Percentiles rank a stretch among this genome's conserved stretches.
Evolutionary conservation across 2,329 filamentous ascomycete genomes (phyloP).

Genomic region (Fusarium scirpi): DNA sequence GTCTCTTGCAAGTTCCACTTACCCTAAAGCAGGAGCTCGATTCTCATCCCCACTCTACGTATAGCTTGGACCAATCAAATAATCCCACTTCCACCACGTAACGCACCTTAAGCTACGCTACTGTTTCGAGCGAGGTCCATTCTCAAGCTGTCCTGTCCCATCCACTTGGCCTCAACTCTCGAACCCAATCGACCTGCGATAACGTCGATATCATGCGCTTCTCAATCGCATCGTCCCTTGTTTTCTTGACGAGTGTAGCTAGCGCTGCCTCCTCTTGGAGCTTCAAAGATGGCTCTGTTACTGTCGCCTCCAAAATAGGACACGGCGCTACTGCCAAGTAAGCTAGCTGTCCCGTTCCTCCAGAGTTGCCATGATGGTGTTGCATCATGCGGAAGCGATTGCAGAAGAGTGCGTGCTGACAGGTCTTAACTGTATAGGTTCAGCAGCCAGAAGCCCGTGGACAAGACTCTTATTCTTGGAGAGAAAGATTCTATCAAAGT

Average conservation of each 20-base stretch:
- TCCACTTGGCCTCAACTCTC: conserved; percentile 44
- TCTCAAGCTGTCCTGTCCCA: conserved; percentile 45
- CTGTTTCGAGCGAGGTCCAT: conserved; percentile 34
- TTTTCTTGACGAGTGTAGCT: conserved; percentile 63
- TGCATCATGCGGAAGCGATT: neutral
- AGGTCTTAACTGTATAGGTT: conserved; percentile 61
- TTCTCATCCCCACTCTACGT: conserved; percentile 12
- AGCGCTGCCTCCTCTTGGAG: conserved; percentile 73
- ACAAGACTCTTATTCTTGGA: conserved; percentile 73
- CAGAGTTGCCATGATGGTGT: conserved; percentile 35
- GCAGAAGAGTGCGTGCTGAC: conserved; percentile 40
- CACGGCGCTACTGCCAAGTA: conserved; percentile 75
- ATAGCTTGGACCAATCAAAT: conserved; percentile 45
- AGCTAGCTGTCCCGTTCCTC: conserved; percentile 45
- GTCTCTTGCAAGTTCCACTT: neutral
- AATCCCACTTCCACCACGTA: conserved; percentile 48
- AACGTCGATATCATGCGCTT: conserved; percentile 53
- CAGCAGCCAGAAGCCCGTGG: conserved; percentile 68
- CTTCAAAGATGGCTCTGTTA: conserved; percentile 78
- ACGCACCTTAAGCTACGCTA: conserved; percentile 31
- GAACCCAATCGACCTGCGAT: conserved; percentile 38
- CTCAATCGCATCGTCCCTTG: conserved; percentile 53
- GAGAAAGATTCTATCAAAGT: conserved; percentile 82
- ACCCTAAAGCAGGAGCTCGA: conserved; percentile 31
- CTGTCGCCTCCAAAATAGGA: conserved; percentile 74